Percentiles rank a stretch among this genome's conserved stretches.
These are phyloP conservation scores for Nitzschia palea DNA, from an alignment of 108 stramenopile species.

Conservation along the genomic window DNA sequence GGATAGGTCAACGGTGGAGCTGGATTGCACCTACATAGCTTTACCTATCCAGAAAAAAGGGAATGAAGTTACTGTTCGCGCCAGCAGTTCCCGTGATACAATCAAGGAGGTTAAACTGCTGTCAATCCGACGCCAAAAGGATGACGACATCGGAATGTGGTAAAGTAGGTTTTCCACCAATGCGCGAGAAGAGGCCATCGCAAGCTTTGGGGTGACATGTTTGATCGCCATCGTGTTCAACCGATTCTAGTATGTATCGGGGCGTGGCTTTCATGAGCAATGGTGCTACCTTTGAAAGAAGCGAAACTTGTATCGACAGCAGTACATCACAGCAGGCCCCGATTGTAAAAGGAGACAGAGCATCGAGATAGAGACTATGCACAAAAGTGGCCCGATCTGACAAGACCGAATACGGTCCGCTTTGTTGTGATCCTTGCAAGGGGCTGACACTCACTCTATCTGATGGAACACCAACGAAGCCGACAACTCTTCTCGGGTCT, in stretches of 20 bases:
- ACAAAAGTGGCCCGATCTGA: slow-evolving; percentile 23
- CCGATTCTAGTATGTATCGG: background rate
- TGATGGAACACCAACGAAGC: slow-evolving; percentile 5
- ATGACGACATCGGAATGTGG: no score
- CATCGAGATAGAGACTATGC: slow-evolving; percentile 8
- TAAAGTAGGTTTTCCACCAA: no score
- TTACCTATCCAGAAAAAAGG: no score
- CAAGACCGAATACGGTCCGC: slow-evolving; percentile 7
- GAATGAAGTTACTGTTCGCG: no score
- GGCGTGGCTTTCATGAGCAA: slow-evolving; percentile 12
- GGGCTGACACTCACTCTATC: background rate
- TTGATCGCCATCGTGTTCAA: background rate
- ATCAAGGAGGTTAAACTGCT: no score
- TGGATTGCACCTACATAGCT: no score
- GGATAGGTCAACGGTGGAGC: no score
- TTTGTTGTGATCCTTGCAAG: background rate
- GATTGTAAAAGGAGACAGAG: background rate
- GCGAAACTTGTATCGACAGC: slow-evolving; percentile 20
- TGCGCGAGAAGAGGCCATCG: no score
- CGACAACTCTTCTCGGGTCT: slow-evolving; percentile 18
- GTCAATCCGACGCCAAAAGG: no score
- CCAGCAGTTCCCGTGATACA: no score
- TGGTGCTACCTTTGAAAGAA: slow-evolving; percentile 1
- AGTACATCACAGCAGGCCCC: slow-evolving; percentile 1
- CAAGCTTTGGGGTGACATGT: no score